These are phyloP conservation scores for Corrigiola litoralis DNA, from an alignment of 179 eudicot species.

Conservation along the genomic window DNA sequence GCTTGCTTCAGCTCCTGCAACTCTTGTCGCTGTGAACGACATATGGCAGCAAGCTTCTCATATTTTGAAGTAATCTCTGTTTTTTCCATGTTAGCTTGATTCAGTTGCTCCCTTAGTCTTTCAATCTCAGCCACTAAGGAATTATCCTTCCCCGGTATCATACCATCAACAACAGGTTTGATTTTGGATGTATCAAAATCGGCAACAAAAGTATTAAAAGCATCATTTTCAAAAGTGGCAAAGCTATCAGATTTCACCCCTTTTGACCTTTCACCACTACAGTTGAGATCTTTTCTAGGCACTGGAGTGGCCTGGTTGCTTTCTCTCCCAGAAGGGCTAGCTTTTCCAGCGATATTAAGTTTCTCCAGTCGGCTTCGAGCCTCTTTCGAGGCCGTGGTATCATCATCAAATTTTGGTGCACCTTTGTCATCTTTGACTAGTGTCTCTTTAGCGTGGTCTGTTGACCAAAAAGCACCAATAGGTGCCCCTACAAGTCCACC, in stretches of 20 bases:
- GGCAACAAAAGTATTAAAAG: slow-evolving; percentile 75
- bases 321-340: slow-evolving; percentile 30
- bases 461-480: slow-evolving; percentile 85
- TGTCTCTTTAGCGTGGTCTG: slow-evolving; percentile 67
- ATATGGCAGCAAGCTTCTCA: slow-evolving; percentile 86
- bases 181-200: slow-evolving; percentile 64
- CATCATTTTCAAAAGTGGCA: slow-evolving; percentile 45
- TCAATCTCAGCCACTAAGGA: slow-evolving; percentile 58
- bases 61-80: slow-evolving; percentile 75
- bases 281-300: slow-evolving; percentile 33
- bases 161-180: slow-evolving; percentile 32
- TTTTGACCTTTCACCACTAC: slow-evolving; percentile 25
- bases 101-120: slow-evolving; percentile 67
- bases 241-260: slow-evolving; percentile 31
- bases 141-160: slow-evolving; percentile 39
- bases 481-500: slow-evolving; percentile 40
- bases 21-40: slow-evolving; percentile 91
- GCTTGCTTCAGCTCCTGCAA: slow-evolving; percentile 86
- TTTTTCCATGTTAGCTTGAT: slow-evolving; percentile 68
- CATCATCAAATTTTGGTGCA: slow-evolving; percentile 51
- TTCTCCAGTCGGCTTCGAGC: slow-evolving; percentile 31
- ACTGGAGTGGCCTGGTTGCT: slow-evolving; percentile 20
- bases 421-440: slow-evolving; percentile 36
- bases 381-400: slow-evolving; percentile 26
- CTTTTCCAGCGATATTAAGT: slow-evolving; percentile 22